Base-by-base conservation (phyloP, 2,329 filamentous ascomycete genomes). In the Macroventuria anomochaeta region DNA sequence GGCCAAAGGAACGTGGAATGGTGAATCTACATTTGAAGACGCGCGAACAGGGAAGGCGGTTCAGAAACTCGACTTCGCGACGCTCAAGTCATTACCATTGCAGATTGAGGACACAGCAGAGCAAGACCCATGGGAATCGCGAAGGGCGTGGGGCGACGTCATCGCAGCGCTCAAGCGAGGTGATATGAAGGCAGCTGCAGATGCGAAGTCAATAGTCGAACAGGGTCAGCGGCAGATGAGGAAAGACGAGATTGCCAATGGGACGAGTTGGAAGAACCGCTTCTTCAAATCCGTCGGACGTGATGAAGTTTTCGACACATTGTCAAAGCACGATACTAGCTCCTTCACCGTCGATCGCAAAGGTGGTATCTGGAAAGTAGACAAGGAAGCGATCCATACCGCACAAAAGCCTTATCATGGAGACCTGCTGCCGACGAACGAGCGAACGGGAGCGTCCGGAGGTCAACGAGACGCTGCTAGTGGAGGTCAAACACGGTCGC, bases 91-190 rank as follows among this genome's bases (percentile, higher is more conserved):
- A n/a, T 29, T 55, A 26, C 63, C 53, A 15, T 63, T 69, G 32
- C 55, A 53, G n/a, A 64, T 66, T 15, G 55, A 63, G 10, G 67
- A 73, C 12, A 37, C 74, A 4, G 62, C 71, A 1, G 58, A 76
- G 25, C 77, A 80, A 49, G 77, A 79, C 62, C 71, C 76, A 0
- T 80, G 76, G 76, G 78, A 80, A 57, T 75, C 74, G 18, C 62
- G 77, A 13, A 75, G 68, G 55, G 77, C 77, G 5, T 80, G 78
- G 78, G 52, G 62, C 8, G 72, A 68, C 5, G 75, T 78, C 5
- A 76, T 77, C 37, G 58, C 70, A 13, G 70, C 72, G 1, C 64
- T 79, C 34, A 60, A 66, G n/a, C 55, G 52, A 5, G 75, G 77
- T 2, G 69, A 80, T 48, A 79, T 80, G 77, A 76, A 72, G 43